Evolutionary conservation across 208 protist species (phyloP).

Genomic region (Leptomonas seymouri): DNA sequence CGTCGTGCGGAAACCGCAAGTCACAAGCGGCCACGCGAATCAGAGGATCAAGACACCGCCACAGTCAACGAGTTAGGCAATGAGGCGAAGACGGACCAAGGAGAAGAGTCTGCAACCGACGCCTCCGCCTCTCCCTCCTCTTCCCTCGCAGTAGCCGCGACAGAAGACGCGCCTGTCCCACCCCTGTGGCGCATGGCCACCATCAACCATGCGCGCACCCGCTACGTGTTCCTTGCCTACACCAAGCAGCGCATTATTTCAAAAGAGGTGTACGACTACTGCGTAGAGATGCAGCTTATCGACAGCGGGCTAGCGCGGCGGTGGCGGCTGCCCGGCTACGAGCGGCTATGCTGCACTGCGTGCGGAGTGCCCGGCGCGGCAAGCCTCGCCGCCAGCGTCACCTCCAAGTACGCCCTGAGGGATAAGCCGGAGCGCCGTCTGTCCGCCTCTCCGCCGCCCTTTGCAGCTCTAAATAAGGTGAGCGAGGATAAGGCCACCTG

Average conservation of each 20-base stretch:
- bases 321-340: conserved; percentile 86
- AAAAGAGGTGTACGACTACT: conserved; percentile 84
- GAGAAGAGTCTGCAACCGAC: not conserved
- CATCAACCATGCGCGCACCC: conserved; percentile 85
- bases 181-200: conserved; percentile 79
- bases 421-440: conserved; percentile 48
- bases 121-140: conserved; percentile 6
- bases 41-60: not conserved
- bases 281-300: conserved; percentile 85
- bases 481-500: conserved; percentile 41
- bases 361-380: conserved; percentile 78
- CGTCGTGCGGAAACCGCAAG: not conserved
- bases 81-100: not conserved
- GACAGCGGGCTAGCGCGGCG: conserved; percentile 71
- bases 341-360: conserved; percentile 81
- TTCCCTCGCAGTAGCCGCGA: not conserved
- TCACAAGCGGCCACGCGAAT: conserved; percentile 20
- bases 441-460: conserved; percentile 4
- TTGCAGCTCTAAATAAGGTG: not conserved
- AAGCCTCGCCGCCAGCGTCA: conserved; percentile 50
- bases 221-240: conserved; percentile 78
- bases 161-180: conserved; percentile 32
- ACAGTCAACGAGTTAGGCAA: not conserved
- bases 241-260: conserved; percentile 48
- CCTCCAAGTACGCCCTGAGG: conserved; percentile 59